These are phyloP conservation scores for Rhodotorula toruloides DNA, from an alignment of 768 basidiomycete species.

Conservation along the genomic window DNA sequence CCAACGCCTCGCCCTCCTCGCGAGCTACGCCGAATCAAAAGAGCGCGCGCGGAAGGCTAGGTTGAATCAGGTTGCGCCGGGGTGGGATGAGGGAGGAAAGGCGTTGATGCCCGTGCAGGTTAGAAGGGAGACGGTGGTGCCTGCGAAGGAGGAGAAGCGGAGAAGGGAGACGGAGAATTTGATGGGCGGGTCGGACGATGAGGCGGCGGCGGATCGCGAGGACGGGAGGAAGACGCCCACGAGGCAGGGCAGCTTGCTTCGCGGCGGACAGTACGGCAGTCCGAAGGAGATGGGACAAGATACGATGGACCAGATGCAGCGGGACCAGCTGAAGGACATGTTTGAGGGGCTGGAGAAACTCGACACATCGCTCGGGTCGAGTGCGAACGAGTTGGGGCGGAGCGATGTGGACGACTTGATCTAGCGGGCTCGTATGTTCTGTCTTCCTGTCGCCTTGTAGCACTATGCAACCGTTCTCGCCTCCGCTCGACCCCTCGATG, in stretches of 20 bases:
- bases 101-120: conserved; percentile 56
- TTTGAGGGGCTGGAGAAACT: conserved; percentile 75
- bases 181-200: conserved; percentile 14
- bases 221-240: too few species aligned
- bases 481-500: too few species aligned
- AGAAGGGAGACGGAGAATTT: background rate
- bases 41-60: conserved; percentile 57
- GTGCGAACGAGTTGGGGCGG: background rate
- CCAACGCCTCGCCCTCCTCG: conserved; percentile 66
- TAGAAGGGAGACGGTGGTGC: background rate
- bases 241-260: background rate
- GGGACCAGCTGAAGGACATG: conserved; percentile 71
- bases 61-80: conserved; percentile 71
- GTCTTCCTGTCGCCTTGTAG: background rate
- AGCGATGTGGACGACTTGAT: conserved; percentile 14
- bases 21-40: conserved; percentile 59
- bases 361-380: conserved; percentile 48
- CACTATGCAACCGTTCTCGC: conserved; percentile 9
- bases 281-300: conserved; percentile 39
- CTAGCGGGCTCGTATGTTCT: background rate
- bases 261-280: background rate
- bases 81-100: conserved; percentile 64
- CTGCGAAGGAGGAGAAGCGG: conserved; percentile 32
- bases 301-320: conserved; percentile 42
- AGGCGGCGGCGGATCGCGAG: conserved; percentile 15